These are phyloP conservation scores for Eleusine coracana DNA, from an alignment of 176 grass and related monocot species.

Conservation along the genomic window DNA sequence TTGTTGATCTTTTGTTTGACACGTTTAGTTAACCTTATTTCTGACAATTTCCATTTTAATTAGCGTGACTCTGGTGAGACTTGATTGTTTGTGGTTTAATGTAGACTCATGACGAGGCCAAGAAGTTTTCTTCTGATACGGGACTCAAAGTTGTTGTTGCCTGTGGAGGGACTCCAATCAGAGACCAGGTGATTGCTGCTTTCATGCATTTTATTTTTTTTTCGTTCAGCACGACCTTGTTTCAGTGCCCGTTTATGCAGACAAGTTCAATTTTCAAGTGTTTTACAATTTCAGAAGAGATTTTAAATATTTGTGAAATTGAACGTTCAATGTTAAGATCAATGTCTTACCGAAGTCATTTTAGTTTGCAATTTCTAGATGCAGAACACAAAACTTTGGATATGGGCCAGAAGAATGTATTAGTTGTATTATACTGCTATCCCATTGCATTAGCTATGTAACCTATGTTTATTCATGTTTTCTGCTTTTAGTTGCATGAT, in stretches of 20 bases:
- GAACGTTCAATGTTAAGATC: neutral
- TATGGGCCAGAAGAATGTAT: neutral
- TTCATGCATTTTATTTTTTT: neutral
- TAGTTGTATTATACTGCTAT: neutral
- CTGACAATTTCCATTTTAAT: neutral
- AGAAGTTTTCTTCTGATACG: constrained; percentile 67
- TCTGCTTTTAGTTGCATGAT: constrained; percentile 59
- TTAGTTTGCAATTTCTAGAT: constrained; percentile 4
- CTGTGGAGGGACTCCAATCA: constrained; percentile 71
- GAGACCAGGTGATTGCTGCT: constrained; percentile 51
- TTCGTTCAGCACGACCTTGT: neutral
- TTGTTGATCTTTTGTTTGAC: neutral
- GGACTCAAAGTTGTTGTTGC: constrained; percentile 64
- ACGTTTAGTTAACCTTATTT: neutral
- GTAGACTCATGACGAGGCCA: constrained; percentile 73
- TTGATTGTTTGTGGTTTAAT: constrained; percentile 4
- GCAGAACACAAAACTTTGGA: neutral
- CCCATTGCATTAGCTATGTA: neutral
- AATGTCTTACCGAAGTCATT: neutral
- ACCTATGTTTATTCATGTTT: constrained; percentile 19
- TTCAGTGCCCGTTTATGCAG: constrained; percentile 2
- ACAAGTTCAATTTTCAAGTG: neutral
- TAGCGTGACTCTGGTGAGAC: neutral
- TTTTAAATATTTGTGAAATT: neutral
- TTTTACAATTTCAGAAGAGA: too few relatives aligned